Evolutionary conservation across 2,329 filamentous ascomycete genomes (phyloP), one percentile per base, ranked within the genome.

Genomic region (Camillea tinctor): DNA sequence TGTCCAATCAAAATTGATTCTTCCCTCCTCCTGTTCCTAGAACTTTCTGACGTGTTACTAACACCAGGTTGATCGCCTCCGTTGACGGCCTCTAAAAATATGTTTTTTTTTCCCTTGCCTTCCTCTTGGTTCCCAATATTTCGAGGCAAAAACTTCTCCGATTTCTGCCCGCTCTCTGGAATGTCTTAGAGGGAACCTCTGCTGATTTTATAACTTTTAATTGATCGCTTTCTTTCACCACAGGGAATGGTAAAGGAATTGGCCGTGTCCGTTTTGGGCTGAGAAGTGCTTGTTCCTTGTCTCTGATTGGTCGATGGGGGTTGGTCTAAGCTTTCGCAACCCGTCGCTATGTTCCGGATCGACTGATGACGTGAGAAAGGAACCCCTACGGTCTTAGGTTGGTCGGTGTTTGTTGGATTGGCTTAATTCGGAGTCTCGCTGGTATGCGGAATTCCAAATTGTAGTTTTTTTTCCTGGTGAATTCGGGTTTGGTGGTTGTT

Each of bases 241-340:
- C 1, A 23, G 19, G 19, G 49, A 21, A 50, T 50, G 49, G 9
- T 13, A 40, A 56, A 11, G 26, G 19, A 24, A n/a, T 22, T 52
- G 30, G 4, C n/a, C 53, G 20, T 58, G 49, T 52, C 57, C 40
- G 20, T 49, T 61, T 61, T 50, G 24, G 60, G 60, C 23, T 55
- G 55, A 22, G 56, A 50, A 53, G 30, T 54, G 53, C 44, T 44
- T 48, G 50, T 51, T 56, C 11, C 59, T 23, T 23, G 30, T 24
- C 44, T 50, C 49, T 64, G 55, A 60, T 61, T 64, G 61, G 57
- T 24, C 49, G n/a, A 23, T 20, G 48, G 30, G 17, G 30, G 17
- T 48, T 36, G 44, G 24, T 52, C 19, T 50, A 54, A 50, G 55
- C 21, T 22, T 21, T 19, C 49, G n/a, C 49, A 50, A 50, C 15